Base-by-base conservation (phyloP, 495 filamentous ascomycete species). In the Friedmanniomyces endolithicus region DNA sequence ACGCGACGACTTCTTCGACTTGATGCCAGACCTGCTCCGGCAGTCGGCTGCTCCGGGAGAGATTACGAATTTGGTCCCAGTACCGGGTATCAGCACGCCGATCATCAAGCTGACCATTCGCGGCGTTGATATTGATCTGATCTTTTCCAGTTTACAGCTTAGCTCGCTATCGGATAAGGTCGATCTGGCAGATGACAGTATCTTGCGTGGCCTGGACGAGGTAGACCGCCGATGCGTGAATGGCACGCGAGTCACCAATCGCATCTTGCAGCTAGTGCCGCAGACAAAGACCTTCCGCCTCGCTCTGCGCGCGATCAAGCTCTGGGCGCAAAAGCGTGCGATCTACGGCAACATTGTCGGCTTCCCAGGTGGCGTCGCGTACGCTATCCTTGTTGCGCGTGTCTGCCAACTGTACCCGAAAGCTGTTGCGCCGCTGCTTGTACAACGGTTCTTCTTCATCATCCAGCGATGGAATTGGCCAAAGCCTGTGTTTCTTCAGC, bases 381-480 rank as follows among this genome's bases (percentile, higher is more conserved):
- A 90, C 87, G 92, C 90, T 27, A 95, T 98, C 84, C 74, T 97
- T 62, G 89, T 97, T 19, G 92, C 92, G 22, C 76, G 92, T 55
- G 87, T 97, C 44, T 98, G 92, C 65, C 92, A 98, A 67, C 75
- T 97, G n/a, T 98, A 96, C 71, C 92, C 92, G 16, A 87, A 86
- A 65, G 92, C 94, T 16, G 85, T 85, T 9, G 86, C 84, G 35
- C 84, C 90, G 14, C 81, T 86, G 16, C 81, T 98, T 29, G 81
- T 97, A 25, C 74, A 76, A 63, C 95, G 94, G 68, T 98, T 98
- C 77, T 98, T 97, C 71, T 72, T 79, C 50, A 85, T 98, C 64
- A 87, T 97, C 73, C 78, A 78, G 56, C 79, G 83, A 60, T 98
- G 92, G 92, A 81, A 80, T 14, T 98, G 94, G 94, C 92, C 92